Evolutionary conservation across 1,139 yeast genomes (phyloP).

Genomic region (Sugiyamaella grinbergsii): DNA sequence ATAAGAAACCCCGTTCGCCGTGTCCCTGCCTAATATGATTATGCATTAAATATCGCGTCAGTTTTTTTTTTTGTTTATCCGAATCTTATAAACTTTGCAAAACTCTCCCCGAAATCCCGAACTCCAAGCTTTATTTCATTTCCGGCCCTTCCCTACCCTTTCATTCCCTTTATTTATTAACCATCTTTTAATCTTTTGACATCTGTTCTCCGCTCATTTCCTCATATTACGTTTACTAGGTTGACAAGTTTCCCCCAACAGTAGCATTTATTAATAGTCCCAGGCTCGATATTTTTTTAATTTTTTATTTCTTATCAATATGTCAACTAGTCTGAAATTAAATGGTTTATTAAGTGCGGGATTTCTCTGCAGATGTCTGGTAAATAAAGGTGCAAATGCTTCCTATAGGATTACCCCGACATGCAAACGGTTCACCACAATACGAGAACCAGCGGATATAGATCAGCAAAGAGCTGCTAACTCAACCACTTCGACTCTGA

Average conservation of each 20-base stretch:
- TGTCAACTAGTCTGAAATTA: not conserved
- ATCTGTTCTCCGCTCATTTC: too few relatives aligned
- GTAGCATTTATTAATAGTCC: too few relatives aligned
- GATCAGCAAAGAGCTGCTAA: not conserved
- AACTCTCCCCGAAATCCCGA: too few relatives aligned
- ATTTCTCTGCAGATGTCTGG: not conserved
- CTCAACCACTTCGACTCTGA: not conserved
- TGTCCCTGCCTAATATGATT: not conserved
- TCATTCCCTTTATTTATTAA: not conserved
- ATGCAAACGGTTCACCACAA: not conserved
- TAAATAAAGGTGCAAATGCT: not conserved
- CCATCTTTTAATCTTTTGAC: not conserved
- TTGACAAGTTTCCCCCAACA: too few relatives aligned
- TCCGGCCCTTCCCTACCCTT: not conserved
- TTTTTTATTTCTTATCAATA: not conserved
- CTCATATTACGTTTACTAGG: too few relatives aligned
- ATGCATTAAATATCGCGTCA: constrained; percentile 2
- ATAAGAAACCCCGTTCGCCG: not conserved
- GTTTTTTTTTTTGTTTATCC: constrained; percentile 1
- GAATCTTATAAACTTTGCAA: too few relatives aligned
- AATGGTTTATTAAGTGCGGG: not conserved
- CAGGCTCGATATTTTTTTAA: too few relatives aligned
- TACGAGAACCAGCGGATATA: not conserved
- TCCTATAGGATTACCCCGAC: not conserved
- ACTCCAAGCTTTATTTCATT: too few relatives aligned